phyloP scores from a whole-genome alignment of 805 yeast genomes.

The Candida orba region DNA sequence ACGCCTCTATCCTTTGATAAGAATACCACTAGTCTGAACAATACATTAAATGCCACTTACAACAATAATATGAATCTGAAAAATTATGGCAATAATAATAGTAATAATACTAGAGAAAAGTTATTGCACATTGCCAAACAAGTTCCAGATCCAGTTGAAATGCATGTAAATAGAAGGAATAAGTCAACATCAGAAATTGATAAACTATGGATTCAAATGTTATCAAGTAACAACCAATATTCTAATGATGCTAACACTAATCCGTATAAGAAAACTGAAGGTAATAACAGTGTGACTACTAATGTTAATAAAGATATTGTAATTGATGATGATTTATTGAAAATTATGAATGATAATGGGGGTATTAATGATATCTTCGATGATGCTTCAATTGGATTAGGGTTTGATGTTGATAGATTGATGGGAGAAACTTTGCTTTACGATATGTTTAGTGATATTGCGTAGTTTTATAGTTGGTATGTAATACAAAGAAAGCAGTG shows the following conservation, averaged over 20 bases:
- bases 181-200: slow-evolving; percentile 18
- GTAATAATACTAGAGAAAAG: too few relatives aligned
- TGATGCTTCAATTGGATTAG: slow-evolving; percentile 5
- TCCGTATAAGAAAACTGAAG: too few relatives aligned
- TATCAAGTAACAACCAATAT: slow-evolving; percentile 10
- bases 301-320: neutral
- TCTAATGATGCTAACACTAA: neutral
- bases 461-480: too few relatives aligned
- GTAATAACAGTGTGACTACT: neutral
- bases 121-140: too few relatives aligned
- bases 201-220: slow-evolving; percentile 20
- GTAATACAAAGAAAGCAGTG: neutral
- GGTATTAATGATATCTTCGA: neutral
- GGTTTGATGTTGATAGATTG: slow-evolving; percentile 8
- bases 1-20: too few relatives aligned
- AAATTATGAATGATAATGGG: too few relatives aligned
- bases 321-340: too few relatives aligned
- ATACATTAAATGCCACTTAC: too few relatives aligned
- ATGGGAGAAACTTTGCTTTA: slow-evolving; percentile 16
- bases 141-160: neutral
- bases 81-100: too few relatives aligned
- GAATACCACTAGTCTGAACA: too few relatives aligned
- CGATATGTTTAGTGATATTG: slow-evolving; percentile 14
- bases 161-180: slow-evolving; percentile 16
- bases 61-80: too few relatives aligned